Conservation (phyloP, 768 basidiomycete species). For the Panaeolus cyanescens region DNA sequence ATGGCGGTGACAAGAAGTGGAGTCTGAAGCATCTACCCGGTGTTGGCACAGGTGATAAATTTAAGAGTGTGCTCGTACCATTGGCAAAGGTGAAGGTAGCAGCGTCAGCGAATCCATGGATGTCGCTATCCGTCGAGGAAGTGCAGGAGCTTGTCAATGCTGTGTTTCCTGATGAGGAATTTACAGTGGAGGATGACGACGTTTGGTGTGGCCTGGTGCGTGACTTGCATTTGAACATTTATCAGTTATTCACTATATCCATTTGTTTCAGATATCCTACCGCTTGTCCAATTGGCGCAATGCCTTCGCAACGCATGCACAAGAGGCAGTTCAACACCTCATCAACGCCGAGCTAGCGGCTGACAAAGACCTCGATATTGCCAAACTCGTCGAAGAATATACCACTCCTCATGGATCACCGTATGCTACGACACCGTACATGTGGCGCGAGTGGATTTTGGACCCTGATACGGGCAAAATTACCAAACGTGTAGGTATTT, state of each 20-base stretch:
- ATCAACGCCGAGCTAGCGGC: constrained; percentile 1
- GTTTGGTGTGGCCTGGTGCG: constrained; percentile 19
- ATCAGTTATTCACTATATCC: background rate
- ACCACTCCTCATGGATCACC: background rate
- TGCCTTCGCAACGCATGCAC: constrained; percentile 10
- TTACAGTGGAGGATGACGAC: constrained; percentile 11
- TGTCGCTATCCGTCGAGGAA: background rate
- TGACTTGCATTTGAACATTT: background rate
- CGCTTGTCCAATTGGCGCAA: constrained; percentile 17
- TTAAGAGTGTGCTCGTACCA: constrained; percentile 11
- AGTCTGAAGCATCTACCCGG: constrained; percentile 14
- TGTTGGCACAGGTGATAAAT: background rate
- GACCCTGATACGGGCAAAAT: background rate
- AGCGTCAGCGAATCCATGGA: constrained; percentile 11
- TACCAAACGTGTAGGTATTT: background rate
- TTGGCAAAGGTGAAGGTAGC: constrained; percentile 13
- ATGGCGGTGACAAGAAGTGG: constrained; percentile 16
- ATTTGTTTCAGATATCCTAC: constrained; percentile 10
- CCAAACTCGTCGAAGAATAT: background rate
- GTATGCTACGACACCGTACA: constrained; percentile 1
- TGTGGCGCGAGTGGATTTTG: constrained; percentile 7
- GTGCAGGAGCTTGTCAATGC: constrained; percentile 13
- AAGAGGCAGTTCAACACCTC: constrained; percentile 3
- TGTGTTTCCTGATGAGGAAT: constrained; percentile 6
- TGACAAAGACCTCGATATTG: no score